Evolutionary conservation across 192 early-diverging fungal species (phyloP), one percentile per base, ranked within the genome.

Genomic region (Entrophospora sp.): DNA sequence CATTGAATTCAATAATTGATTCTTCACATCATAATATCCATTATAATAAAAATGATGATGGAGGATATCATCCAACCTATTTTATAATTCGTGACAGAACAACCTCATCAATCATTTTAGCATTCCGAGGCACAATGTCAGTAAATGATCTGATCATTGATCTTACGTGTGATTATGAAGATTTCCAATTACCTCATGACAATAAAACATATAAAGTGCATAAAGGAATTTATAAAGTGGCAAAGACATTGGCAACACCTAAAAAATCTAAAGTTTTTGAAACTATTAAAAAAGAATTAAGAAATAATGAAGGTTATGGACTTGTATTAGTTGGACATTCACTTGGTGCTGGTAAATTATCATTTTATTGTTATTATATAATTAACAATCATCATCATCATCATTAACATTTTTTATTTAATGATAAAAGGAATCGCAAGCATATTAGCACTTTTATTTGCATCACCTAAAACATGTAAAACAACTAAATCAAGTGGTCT

Each of bases 61-160:
- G n/a, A n/a, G n/a, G n/a, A n/a, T 77, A 77, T 53, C 69, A 69
- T 24, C 79, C 79, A 10, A 70, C 77, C 2, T 81, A 75, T 58
- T 79, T 75, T 34, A 56, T 81, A 32, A 66, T 81, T 59, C 68
- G 71, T 30, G 79, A 81, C 34, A 68, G 74, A 20, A 69, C 71
- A 10, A 66, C 77, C 24, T 70, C 69, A 36, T 67, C 67, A 40
- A 73, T 81, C 38, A 76, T 81, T 14, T 42, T 81, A 24, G 75
- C 76, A n/a, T 43, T 81, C 20, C 51, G 79, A 13, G 79, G 79
- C 5, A 81, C 79, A n/a, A 73, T 74, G 42, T 77, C 77, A 4
- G 57, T 81, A 38, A 67, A 78, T 31, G 79, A 81, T 40, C 37
- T 79, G 24, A 75, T 76, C 44, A 72, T 81, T 25, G 79, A 81